A percentile compares a stretch with the other conserved stretches of the same genome.
These are phyloP conservation scores for Peltaster fructicola DNA, from an alignment of 2,329 filamentous ascomycete genomes.

Conservation along the genomic window DNA sequence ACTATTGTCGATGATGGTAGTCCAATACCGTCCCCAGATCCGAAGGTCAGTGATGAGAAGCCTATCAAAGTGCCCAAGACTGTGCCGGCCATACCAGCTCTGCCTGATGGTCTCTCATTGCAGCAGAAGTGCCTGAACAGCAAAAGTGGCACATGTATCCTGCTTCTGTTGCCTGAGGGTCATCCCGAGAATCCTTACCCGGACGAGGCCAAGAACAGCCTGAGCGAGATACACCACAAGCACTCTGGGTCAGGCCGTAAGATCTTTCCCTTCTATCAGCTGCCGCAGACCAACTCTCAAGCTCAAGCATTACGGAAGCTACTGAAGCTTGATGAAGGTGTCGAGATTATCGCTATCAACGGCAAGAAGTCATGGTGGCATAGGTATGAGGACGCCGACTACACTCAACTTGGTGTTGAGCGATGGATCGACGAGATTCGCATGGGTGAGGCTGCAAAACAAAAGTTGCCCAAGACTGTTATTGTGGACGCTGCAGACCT, in stretches of 20 bases:
- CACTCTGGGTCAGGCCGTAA: slow-evolving; percentile 47
- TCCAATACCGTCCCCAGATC: slow-evolving; percentile 37
- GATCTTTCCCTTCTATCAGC: slow-evolving; percentile 67
- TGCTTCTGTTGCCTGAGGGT: slow-evolving; percentile 48
- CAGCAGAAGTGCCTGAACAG: slow-evolving; percentile 53
- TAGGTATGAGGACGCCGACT: slow-evolving; percentile 42
- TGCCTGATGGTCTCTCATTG: slow-evolving; percentile 47
- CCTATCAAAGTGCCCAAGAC: slow-evolving; percentile 35
- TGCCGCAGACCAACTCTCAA: slow-evolving; percentile 45
- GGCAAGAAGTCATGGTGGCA: slow-evolving; percentile 76
- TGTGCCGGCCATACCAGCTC: slow-evolving; percentile 44
- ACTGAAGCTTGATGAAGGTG: slow-evolving; percentile 41
- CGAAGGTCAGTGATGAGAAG: slow-evolving; percentile 29
- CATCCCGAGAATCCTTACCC: slow-evolving; percentile 23
- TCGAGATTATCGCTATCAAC: slow-evolving; percentile 70
- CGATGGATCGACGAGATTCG: slow-evolving; percentile 82
- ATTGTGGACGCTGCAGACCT: slow-evolving; percentile 16
- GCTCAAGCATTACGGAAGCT: slow-evolving; percentile 37
- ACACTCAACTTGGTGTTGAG: slow-evolving; percentile 46
- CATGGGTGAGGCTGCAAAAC: slow-evolving; percentile 70
- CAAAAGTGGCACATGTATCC: slow-evolving; percentile 67
- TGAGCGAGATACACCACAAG: slow-evolving; percentile 62
- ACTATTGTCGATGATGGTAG: slow-evolving; percentile 29
- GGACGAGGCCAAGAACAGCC: slow-evolving; percentile 32
- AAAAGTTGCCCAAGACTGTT: slow-evolving; percentile 41